phyloP scores from a whole-genome alignment of 352 stramenopile genomes.

The Phytophthora hibernalis region DNA sequence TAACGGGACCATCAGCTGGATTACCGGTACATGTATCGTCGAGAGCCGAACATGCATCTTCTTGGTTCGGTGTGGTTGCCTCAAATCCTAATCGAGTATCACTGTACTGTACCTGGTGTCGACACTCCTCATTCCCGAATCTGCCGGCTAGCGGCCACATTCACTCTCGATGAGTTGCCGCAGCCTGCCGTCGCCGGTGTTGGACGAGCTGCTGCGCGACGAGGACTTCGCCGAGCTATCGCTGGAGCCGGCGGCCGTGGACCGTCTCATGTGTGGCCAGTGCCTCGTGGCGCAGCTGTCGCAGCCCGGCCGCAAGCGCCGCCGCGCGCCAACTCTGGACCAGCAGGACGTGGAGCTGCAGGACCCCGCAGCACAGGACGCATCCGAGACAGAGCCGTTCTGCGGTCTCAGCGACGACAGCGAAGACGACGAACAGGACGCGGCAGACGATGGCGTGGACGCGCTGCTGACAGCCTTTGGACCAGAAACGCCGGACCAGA shows the following conservation, averaged over 20 bases:
- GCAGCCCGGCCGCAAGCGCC: conserved; percentile 34
- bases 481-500: conserved; percentile 37
- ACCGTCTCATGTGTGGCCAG: conserved; percentile 53
- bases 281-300: conserved; percentile 55
- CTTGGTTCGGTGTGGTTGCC: conserved; percentile 5
- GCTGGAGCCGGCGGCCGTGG: conserved; percentile 38
- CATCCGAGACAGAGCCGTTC: conserved; percentile 7
- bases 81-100: conserved; percentile 10
- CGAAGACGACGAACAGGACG: conserved; percentile 28
- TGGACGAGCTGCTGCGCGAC: conserved; percentile 33
- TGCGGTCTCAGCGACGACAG: conserved; percentile 29
- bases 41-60: conserved; percentile 7
- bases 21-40: no score
- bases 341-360: conserved; percentile 24
- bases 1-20: background rate
- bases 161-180: conserved; percentile 22
- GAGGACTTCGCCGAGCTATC: conserved; percentile 50
- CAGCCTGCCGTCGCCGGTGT: conserved; percentile 1
- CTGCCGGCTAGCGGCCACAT: conserved; percentile 9
- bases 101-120: background rate
- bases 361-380: conserved; percentile 4
- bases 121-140: conserved; percentile 27
- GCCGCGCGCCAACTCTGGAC: conserved; percentile 26
- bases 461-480: conserved; percentile 50
- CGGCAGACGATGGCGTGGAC: conserved; percentile 41